These are phyloP conservation scores for Globisporangium megalacanthum DNA, from an alignment of 352 stramenopile species.

Conservation along the genomic window DNA sequence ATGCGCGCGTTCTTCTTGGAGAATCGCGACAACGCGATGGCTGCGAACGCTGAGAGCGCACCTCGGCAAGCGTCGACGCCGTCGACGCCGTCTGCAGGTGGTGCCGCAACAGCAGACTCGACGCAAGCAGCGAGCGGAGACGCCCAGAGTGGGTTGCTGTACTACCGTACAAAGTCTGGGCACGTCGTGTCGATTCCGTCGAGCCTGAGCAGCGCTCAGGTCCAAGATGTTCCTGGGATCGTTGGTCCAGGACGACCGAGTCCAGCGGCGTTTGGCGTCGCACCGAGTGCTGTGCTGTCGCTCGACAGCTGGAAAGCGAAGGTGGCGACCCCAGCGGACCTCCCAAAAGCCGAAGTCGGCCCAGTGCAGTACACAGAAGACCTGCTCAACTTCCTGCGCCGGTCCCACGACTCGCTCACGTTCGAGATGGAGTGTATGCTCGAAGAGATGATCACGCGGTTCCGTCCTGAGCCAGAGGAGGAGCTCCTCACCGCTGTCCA, in stretches of 20 bases:
- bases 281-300: conserved; percentile 51
- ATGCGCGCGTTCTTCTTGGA: conserved; percentile 98
- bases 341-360: conserved; percentile 62
- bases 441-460: conserved; percentile 98
- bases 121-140: conserved; percentile 9
- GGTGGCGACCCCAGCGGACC: conserved; percentile 32
- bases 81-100: conserved; percentile 8
- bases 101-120: background rate
- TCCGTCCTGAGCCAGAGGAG: conserved; percentile 95
- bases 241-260: conserved; percentile 57
- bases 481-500: conserved; percentile 96
- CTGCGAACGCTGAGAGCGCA: conserved; percentile 23
- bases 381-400: conserved; percentile 93
- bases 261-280: conserved; percentile 65
- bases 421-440: conserved; percentile 98
- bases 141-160: conserved; percentile 24
- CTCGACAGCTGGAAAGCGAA: conserved; percentile 72
- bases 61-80: conserved; percentile 14
- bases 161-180: conserved; percentile 79
- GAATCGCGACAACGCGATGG: conserved; percentile 89
- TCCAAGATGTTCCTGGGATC: conserved; percentile 71
- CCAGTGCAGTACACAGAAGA: conserved; percentile 89
- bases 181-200: conserved; percentile 72
- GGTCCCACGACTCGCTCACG: conserved; percentile 82
- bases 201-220: conserved; percentile 42